These are phyloP conservation scores for Sarocladium kiliense DNA, from an alignment of 2,329 filamentous ascomycete species.

Conservation along the genomic window DNA sequence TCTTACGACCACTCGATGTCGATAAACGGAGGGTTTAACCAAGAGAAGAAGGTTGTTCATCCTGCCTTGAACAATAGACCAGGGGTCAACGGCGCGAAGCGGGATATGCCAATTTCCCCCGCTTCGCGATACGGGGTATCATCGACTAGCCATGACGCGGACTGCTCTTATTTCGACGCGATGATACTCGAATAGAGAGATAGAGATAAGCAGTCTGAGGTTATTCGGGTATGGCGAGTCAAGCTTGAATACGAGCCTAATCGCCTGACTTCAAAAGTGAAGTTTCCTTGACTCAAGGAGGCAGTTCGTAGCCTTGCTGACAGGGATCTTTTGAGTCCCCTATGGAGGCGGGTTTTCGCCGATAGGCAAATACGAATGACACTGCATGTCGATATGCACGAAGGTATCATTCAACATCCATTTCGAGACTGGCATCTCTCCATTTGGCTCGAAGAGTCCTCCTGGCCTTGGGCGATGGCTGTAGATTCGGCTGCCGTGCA, in stretches of 20 bases:
- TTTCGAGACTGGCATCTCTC: background rate
- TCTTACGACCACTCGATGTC: background rate
- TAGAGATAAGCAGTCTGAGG: background rate
- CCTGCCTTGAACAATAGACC: background rate
- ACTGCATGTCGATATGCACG: background rate
- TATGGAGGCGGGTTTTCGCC: background rate
- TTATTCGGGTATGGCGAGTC: background rate
- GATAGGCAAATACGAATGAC: background rate
- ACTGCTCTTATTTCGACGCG: background rate
- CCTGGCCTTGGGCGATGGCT: too few relatives aligned
- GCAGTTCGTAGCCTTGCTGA: background rate
- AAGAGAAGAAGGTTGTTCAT: background rate
- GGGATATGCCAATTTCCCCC: background rate
- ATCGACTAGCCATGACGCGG: background rate
- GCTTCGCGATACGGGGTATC: constrained; percentile 1
- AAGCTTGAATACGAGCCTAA: background rate
- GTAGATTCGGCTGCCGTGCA: too few relatives aligned
- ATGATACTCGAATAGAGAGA: background rate
- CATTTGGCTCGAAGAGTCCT: too few relatives aligned
- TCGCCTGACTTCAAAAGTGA: background rate
- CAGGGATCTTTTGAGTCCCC: background rate
- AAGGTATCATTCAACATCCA: background rate
- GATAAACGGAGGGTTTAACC: background rate
- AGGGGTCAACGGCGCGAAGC: background rate
- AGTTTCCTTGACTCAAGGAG: background rate